Conservation (phyloP, 768 basidiomycete species). For the Termitomyces sp. region DNA sequence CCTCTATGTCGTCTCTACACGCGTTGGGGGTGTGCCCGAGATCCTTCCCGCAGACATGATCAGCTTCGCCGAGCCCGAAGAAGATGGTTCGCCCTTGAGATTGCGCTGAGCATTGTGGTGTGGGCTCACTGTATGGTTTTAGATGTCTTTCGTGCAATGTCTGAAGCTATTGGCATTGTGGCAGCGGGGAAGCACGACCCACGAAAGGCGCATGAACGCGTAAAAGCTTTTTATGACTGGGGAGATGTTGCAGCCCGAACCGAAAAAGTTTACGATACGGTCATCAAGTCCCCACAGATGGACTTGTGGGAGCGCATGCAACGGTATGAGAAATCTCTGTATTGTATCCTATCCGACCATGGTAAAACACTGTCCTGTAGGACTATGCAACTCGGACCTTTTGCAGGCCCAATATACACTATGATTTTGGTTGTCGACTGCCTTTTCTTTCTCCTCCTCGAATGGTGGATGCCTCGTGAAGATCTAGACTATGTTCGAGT, state of each 20-base stretch:
- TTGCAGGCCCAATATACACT: slow-evolving; percentile 84
- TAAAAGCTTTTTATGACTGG: slow-evolving; percentile 89
- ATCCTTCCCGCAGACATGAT: slow-evolving; percentile 94
- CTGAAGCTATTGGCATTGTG: slow-evolving; percentile 73
- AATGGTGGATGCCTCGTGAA: slow-evolving; percentile 77
- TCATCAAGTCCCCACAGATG: slow-evolving; percentile 52
- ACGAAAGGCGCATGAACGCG: slow-evolving; percentile 63
- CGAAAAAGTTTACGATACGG: slow-evolving; percentile 74
- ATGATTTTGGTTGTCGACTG: slow-evolving; percentile 87
- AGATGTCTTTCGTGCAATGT: slow-evolving; percentile 85
- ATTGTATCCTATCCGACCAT: neutral
- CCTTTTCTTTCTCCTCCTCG: slow-evolving; percentile 78
- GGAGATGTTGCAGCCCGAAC: slow-evolving; percentile 70
- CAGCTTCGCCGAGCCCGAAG: slow-evolving; percentile 89
- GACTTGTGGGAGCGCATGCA: slow-evolving; percentile 76
- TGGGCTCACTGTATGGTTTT: neutral
- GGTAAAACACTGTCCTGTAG: slow-evolving; percentile 23
- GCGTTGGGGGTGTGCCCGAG: slow-evolving; percentile 94
- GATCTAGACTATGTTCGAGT: slow-evolving; percentile 68
- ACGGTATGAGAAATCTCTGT: slow-evolving; percentile 38
- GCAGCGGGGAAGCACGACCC: slow-evolving; percentile 68
- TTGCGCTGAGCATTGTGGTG: neutral
- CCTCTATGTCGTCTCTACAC: slow-evolving; percentile 89
- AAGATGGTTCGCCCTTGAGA: slow-evolving; percentile 61
- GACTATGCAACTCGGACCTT: slow-evolving; percentile 72